Base-by-base conservation (phyloP, 2,329 filamentous ascomycete species). In the Ophiostoma ulmi region DNA sequence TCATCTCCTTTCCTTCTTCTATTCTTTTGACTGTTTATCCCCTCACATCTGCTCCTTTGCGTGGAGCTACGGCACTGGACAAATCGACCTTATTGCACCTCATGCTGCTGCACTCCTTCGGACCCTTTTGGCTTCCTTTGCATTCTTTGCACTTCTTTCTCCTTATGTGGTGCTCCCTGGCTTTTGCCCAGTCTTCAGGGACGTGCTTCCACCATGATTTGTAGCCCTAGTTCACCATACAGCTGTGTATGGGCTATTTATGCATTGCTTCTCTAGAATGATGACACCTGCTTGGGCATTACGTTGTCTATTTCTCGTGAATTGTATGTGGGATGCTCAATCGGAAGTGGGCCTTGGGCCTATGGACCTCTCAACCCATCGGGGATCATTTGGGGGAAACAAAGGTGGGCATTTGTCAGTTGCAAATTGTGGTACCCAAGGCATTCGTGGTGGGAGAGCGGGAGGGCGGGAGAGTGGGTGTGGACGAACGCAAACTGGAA, bases 71-170 rank as follows among this genome's bases (percentile, higher is more conserved):
- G 52, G 2, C 52, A 26, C n/a, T 31, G 52, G n/a, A n/a, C 52
- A 22, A 13, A 1, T 58, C 2, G n/a, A 22, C 52, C 8, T 58
- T 58, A 11, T 58, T 13, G 13, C 13, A 14, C 11, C 52, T 58
- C 52, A 13, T 58, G 52, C 17, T 58, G 52, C 17, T 58, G 52
- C 52, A 58, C 52, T 58, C 52, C 52, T 31, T 58, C n/a, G 52
- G 52, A 26, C 26, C 7, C 5, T 17, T 64, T 14, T 61, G 55
- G 11, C 14, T 36, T 20, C 31, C 14, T 35, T 64, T 64, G 17
- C 20, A 36, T 64, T 36, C 31, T 64, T 38, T 64, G 17, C 5
- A 38, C 26, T 61, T 26, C 20, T 26, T 22, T 61, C 67, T n/a
- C 58, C 44, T 13, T 10, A 44, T 44, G 41, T 44, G 41, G 31